Conservation (phyloP, 495 filamentous ascomycete genomes). For the Poronia punctata region DNA sequence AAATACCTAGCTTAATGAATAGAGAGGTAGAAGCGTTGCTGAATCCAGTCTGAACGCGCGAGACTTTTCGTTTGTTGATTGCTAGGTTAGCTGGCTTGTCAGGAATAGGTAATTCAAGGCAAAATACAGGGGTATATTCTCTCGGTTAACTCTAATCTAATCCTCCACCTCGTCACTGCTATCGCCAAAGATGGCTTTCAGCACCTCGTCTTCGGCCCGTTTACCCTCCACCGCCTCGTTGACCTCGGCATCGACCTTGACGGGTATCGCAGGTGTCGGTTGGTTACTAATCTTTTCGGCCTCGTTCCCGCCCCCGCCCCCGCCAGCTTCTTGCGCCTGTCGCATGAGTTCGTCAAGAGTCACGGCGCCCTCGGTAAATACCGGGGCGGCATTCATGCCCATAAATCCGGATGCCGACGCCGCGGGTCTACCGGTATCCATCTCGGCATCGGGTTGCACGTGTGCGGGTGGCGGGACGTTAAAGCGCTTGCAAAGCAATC, state of each 20-base stretch:
- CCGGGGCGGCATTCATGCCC: slow-evolving; percentile 25
- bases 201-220: slow-evolving; percentile 80
- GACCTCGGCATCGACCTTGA: slow-evolving; percentile 60
- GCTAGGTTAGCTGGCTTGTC: too few species aligned
- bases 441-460: slow-evolving; percentile 54
- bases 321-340: slow-evolving; percentile 22
- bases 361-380: slow-evolving; percentile 29
- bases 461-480: slow-evolving; percentile 71
- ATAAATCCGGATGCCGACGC: slow-evolving; percentile 24
- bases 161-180: slow-evolving; percentile 62
- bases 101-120: too few species aligned
- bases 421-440: slow-evolving; percentile 20
- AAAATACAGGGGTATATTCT: too few species aligned
- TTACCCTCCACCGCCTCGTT: slow-evolving; percentile 84
- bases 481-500: slow-evolving; percentile 88
- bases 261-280: slow-evolving; percentile 10
- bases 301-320: neutral
- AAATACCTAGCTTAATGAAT: neutral
- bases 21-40: too few species aligned
- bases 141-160: slow-evolving; percentile 8
- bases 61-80: too few species aligned
- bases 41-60: too few species aligned
- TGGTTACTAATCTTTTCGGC: slow-evolving; percentile 3
- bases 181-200: slow-evolving; percentile 90
- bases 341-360: slow-evolving; percentile 51